A percentile compares a stretch with the other conserved stretches of the same genome.
Conservation (phyloP, 106 monocot species). For the Dendrobium officinale region DNA sequence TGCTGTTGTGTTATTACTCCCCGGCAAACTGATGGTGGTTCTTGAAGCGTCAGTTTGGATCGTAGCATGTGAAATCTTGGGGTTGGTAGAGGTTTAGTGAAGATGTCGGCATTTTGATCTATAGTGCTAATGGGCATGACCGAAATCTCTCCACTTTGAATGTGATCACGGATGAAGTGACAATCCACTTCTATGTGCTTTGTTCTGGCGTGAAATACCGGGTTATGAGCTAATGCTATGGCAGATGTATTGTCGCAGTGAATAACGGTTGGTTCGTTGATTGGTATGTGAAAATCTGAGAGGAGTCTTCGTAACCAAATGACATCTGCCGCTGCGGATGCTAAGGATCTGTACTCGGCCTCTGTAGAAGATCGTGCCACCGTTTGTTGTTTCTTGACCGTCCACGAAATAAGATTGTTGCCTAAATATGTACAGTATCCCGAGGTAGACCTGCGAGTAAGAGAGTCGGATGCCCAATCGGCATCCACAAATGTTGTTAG, state of each 20-base stretch:
- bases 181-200: too few relatives aligned
- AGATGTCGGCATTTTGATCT: too few relatives aligned
- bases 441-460: neutral
- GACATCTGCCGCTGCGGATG: neutral
- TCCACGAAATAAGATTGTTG: slow-evolving; percentile 7
- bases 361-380: neutral
- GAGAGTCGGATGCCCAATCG: neutral
- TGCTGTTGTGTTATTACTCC: too few relatives aligned
- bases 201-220: too few relatives aligned
- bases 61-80: too few relatives aligned
- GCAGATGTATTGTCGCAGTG: neutral
- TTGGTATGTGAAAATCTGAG: neutral
- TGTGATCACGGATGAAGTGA: too few relatives aligned
- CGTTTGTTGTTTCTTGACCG: neutral
- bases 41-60: too few relatives aligned
- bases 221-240: too few relatives aligned
- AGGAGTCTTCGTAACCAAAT: neutral
- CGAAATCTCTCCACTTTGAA: too few relatives aligned
- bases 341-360: neutral
- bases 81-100: too few relatives aligned
- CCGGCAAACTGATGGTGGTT: too few relatives aligned
- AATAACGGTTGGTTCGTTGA: neutral
- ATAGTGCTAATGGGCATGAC: too few relatives aligned
- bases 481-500: neutral
- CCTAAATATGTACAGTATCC: neutral